Base-by-base conservation (phyloP, 306 rosid genomes). In the Vigna nakashimae region DNA sequence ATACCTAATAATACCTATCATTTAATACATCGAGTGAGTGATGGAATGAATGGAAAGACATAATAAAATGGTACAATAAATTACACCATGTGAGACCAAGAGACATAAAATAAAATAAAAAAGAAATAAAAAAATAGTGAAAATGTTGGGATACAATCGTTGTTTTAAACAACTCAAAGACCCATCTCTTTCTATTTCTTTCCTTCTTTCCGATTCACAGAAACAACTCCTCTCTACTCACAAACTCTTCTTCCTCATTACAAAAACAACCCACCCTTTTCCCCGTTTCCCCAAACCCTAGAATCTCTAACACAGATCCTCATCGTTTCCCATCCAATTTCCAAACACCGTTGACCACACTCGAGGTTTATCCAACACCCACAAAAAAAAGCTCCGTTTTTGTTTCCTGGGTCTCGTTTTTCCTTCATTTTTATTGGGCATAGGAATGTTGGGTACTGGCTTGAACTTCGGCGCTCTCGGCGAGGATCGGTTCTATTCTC, bases 381-480 rank as follows among this genome's bases (percentile, higher is more conserved):
- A 73, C 26, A 5, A n/a, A 56, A 1, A 26, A 68, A 73, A 62
- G 55, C 18, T 36, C 64, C 65, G 38, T 43, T 65, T 80, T 81
- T 71, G n/a, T 3, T n/a, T 65, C 57, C 22, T 40, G 67, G 65
- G 22, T 65, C 52, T 20, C 26, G 0, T 38, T 38, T 65, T 40
- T 73, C 24, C 22, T 52, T 16, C 30, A 30, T 9, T 58, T 22
- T 50, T 5, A 69, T 76, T 73, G 48, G 40, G 45, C 43, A 30
- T 65, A 82, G 81, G 76, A 81, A 91, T 94, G 97, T 79, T 79
- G 84, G 89, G 91, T 36, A 71, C 96, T 76, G 91, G 92, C 9
- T 77, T 87, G 60, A 90, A 86, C 79, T 73, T 88, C 42, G 80
- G 88, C 13, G 91, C 76, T 64, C 88, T 86, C 16, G 97, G 95